These are phyloP conservation scores for Fagopyrum esculentum DNA, from an alignment of 148 eudicot species.

Conservation along the genomic window DNA sequence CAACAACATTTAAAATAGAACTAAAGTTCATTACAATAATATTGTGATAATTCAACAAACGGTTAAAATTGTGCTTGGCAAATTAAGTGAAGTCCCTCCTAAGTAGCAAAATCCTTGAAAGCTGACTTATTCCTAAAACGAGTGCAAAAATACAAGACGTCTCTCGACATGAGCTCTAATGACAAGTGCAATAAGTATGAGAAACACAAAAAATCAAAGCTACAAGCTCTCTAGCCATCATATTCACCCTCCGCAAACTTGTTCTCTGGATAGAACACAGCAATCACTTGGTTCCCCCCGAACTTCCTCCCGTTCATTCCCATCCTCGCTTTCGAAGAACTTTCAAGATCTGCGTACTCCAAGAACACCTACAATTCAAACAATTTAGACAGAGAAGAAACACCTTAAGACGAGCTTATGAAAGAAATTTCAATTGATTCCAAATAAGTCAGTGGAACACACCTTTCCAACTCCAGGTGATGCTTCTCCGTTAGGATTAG, in stretches of 20 bases:
- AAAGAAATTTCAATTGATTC: neutral
- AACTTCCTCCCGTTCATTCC: conserved; percentile 85
- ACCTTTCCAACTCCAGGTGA: conserved; percentile 94
- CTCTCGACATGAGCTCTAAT: neutral
- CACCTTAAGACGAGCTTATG: neutral
- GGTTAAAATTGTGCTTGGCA: too few species aligned
- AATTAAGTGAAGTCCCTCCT: neutral
- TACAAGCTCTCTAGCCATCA: conserved; percentile 27
- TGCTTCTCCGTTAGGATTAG: conserved; percentile 62
- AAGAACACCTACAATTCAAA: conserved; percentile 56
- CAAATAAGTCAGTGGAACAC: conserved; percentile 6
- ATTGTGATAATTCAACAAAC: too few species aligned
- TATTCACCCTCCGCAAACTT: conserved; percentile 68
- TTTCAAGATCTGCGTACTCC: conserved; percentile 69
- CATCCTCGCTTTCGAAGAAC: conserved; percentile 60
- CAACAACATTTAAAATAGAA: too few species aligned
- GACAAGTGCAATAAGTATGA: neutral
- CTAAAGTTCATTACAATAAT: too few species aligned
- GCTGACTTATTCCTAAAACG: neutral
- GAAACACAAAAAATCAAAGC: too few species aligned
- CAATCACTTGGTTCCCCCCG: conserved; percentile 73
- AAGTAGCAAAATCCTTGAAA: neutral
- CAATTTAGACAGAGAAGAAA: neutral
- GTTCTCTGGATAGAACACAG: conserved; percentile 70
- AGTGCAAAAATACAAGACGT: neutral